A percentile compares a stretch with the other conserved stretches of the same genome.
phyloP scores from a whole-genome alignment of 257 asterid species.

The Solanum okadae region DNA sequence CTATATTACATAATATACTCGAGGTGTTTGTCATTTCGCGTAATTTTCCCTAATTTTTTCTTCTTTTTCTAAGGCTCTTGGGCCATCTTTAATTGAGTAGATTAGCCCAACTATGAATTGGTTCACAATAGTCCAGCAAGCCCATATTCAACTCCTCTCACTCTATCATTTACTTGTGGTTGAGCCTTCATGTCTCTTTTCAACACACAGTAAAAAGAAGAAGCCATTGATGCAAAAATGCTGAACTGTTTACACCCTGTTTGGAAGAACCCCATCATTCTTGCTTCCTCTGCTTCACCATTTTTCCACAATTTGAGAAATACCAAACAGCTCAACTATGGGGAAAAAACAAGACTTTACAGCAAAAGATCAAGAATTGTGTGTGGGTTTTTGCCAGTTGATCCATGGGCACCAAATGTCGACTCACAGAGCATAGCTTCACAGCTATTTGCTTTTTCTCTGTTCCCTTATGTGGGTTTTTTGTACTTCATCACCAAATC shows the following conservation, averaged over 20 bases:
- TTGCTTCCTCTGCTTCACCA: constrained; percentile 17
- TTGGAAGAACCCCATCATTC: constrained; percentile 17
- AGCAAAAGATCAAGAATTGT: constrained; percentile 15
- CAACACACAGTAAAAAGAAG: neutral
- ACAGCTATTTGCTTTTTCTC: constrained; percentile 79
- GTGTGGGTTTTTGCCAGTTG: constrained; percentile 56
- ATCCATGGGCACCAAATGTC: constrained; percentile 88
- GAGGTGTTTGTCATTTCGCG: neutral
- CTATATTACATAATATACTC: no score
- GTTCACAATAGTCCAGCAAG: neutral
- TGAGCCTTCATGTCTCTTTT: neutral
- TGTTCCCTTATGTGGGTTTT: constrained; percentile 81
- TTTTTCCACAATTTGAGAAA: constrained; percentile 8
- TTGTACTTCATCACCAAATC: constrained; percentile 83
- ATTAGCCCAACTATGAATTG: neutral
- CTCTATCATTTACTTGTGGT: neutral
- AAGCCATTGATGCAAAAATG: neutral
- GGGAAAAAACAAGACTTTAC: constrained; percentile 3
- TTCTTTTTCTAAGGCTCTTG: neutral
- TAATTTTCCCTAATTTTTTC: neutral
- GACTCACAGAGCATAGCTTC: constrained; percentile 82
- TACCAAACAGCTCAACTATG: constrained; percentile 15
- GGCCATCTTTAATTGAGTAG: neutral
- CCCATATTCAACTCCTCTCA: neutral
- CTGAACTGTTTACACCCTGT: constrained; percentile 16